phyloP scores from a whole-genome alignment of 1,284 basidiomycete genomes.

The Cryptococcus jaspeensis region DNA sequence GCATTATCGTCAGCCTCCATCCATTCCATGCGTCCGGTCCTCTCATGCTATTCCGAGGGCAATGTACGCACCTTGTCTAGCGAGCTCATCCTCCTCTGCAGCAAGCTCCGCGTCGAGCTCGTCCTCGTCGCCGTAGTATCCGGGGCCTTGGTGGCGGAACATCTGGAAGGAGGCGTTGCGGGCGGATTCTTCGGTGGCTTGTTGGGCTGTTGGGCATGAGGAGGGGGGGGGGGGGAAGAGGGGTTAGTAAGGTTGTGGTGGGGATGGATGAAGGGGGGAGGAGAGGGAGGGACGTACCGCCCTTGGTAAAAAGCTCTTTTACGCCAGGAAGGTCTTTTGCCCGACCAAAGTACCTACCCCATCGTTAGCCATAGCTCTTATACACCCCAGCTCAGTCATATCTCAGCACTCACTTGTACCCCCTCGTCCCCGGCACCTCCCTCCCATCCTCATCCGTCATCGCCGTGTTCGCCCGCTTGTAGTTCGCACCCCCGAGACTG shows the following conservation, averaged over 20 bases:
- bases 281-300: conserved; percentile 56
- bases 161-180: conserved; percentile 74
- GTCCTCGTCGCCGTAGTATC: conserved; percentile 90
- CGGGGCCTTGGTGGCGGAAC: conserved; percentile 81
- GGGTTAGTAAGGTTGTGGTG: not conserved
- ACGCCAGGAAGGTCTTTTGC: conserved; percentile 96
- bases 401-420: conserved; percentile 84
- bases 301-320: conserved; percentile 83
- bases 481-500: conserved; percentile 92
- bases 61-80: conserved; percentile 68
- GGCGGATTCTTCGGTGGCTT: conserved; percentile 78
- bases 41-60: too few species aligned
- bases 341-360: conserved; percentile 84
- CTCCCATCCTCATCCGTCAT: conserved; percentile 93
- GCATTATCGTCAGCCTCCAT: not conserved
- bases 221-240: too few species aligned
- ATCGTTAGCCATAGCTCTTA: conserved; percentile 1
- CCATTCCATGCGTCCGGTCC: too few species aligned
- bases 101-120: conserved; percentile 72
- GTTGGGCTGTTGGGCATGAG: conserved; percentile 54
- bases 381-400: too few species aligned
- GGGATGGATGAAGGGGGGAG: not conserved
- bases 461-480: conserved; percentile 75
- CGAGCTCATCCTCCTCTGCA: conserved; percentile 67
- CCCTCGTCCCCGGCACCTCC: conserved; percentile 91